These are phyloP conservation scores for Penicillium freii DNA, from an alignment of 2,329 filamentous ascomycete genomes.

Conservation along the genomic window DNA sequence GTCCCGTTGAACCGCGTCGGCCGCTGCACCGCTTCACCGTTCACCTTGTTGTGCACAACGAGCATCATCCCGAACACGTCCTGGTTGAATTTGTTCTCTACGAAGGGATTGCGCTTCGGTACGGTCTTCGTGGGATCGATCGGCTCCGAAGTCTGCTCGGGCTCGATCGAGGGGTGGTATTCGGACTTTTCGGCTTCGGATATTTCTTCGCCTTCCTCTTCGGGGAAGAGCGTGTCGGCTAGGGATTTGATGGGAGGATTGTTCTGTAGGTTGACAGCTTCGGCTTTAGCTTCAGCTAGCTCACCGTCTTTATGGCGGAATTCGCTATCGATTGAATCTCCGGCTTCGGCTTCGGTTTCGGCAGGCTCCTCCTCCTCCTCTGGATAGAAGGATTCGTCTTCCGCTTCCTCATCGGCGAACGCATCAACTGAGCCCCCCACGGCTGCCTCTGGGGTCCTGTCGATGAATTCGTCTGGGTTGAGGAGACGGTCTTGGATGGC, in stretches of 20 bases:
- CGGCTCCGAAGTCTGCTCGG: neutral
- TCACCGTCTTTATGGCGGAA: neutral
- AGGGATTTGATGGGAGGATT: neutral
- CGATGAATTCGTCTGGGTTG: slow-evolving; percentile 27
- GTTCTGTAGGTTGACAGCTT: neutral
- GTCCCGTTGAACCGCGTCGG: slow-evolving; percentile 47
- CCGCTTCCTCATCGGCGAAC: neutral
- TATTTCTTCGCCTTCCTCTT: neutral
- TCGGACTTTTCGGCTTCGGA: neutral
- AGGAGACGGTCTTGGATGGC: slow-evolving; percentile 61
- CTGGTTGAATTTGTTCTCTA: neutral
- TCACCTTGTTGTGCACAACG: slow-evolving; percentile 69
- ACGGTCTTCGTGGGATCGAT: neutral
- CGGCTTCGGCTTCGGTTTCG: neutral
- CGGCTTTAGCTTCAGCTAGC: neutral
- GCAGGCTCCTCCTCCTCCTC: neutral
- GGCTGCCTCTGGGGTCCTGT: slow-evolving; percentile 18
- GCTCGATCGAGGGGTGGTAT: neutral
- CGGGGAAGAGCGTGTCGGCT: neutral
- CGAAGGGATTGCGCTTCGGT: neutral
- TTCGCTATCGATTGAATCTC: neutral
- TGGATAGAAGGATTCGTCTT: neutral
- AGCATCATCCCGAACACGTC: slow-evolving; percentile 67
- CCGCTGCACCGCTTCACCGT: slow-evolving; percentile 62
- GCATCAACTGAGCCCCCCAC: too few species aligned